Evolutionary conservation across 495 filamentous ascomycete genomes (phyloP).

Genomic region (Usnea hakonensis): DNA sequence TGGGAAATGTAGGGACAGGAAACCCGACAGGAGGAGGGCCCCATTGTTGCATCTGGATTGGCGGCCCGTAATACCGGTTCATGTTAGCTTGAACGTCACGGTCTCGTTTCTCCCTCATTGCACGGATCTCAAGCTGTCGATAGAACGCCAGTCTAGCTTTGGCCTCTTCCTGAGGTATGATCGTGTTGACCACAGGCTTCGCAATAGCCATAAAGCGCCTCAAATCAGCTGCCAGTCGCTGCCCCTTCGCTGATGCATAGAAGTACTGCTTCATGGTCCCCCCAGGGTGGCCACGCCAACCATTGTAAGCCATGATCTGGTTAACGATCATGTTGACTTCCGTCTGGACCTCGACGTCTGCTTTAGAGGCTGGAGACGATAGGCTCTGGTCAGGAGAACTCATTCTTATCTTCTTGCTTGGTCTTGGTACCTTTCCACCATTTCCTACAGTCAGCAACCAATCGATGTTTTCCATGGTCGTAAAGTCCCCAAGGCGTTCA

Average conservation of each 20-base stretch:
- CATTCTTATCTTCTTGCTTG: background rate
- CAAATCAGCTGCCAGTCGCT: background rate
- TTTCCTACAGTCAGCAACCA: background rate
- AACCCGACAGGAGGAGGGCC: background rate
- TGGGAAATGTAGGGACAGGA: background rate
- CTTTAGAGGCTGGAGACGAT: background rate
- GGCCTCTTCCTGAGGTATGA: background rate
- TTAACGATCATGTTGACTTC: background rate
- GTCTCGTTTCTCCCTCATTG: background rate
- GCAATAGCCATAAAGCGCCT: background rate
- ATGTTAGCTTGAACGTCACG: background rate
- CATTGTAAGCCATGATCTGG: background rate
- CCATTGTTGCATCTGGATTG: background rate
- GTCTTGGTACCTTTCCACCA: background rate
- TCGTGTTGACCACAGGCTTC: background rate
- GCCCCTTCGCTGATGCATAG: background rate
- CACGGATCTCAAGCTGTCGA: background rate
- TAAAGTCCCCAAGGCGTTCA: conserved; percentile 2
- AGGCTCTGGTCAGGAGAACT: background rate
- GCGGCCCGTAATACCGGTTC: background rate
- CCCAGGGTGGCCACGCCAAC: background rate
- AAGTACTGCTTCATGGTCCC: background rate
- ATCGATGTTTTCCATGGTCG: background rate
- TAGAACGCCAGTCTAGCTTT: background rate
- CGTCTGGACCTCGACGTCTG: background rate